Evolutionary conservation across 495 filamentous ascomycete species (phyloP).

Genomic region (Saxophila tyrrhenica): DNA sequence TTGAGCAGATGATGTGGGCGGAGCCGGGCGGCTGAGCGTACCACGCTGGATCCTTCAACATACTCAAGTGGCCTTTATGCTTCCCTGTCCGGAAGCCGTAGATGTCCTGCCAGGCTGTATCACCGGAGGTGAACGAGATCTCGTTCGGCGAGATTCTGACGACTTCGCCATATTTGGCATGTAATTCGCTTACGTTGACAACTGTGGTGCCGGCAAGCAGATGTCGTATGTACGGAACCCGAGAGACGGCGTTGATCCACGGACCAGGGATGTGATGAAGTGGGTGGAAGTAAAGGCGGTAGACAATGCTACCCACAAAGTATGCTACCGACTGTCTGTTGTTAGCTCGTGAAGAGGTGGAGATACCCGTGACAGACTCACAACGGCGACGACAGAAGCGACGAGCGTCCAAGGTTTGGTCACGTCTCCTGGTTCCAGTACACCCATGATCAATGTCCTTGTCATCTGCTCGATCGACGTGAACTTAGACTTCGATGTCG

Average conservation of each 20-base stretch:
- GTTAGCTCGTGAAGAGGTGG: not conserved
- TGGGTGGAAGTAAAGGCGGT: conserved; percentile 42
- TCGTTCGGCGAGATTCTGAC: conserved; percentile 22
- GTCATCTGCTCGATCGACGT: too few relatives aligned
- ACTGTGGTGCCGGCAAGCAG: conserved; percentile 11
- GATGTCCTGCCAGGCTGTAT: conserved; percentile 22
- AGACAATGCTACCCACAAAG: conserved; percentile 18
- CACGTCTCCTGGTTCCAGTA: not conserved
- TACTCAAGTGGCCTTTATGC: conserved; percentile 10
- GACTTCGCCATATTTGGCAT: conserved; percentile 20
- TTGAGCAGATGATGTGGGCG: conserved; percentile 23
- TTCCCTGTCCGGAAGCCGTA: conserved; percentile 21
- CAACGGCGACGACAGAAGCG: not conserved
- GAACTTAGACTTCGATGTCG: too few relatives aligned
- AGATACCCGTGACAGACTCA: not conserved
- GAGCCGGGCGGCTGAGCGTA: conserved; percentile 9
- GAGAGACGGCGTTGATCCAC: conserved; percentile 17
- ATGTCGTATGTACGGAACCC: conserved; percentile 16
- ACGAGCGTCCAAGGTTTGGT: not conserved
- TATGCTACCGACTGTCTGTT: not conserved
- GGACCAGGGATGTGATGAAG: conserved; percentile 40
- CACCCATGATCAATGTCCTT: not conserved
- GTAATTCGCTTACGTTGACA: conserved; percentile 10
- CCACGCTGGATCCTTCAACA: conserved; percentile 27
- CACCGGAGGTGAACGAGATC: conserved; percentile 19